These are phyloP conservation scores for Nannochloropsis oceanica DNA, from an alignment of 108 stramenopile species.

Conservation along the genomic window DNA sequence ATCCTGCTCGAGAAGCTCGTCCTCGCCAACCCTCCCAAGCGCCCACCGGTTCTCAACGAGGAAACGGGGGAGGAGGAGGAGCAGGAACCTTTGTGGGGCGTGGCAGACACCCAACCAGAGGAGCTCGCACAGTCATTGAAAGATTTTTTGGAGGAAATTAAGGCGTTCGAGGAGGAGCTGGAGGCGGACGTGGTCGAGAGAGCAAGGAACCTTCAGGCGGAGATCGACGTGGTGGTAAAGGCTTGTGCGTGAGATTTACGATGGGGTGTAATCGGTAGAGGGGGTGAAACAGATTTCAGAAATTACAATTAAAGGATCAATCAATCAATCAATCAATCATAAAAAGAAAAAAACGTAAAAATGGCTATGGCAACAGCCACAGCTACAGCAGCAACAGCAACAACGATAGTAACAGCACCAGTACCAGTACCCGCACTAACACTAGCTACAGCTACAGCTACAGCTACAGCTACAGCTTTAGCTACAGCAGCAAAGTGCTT, in stretches of 20 bases:
- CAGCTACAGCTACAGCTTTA: too few species aligned
- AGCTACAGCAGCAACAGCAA: too few species aligned
- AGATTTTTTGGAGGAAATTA: neutral
- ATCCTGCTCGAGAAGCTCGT: neutral
- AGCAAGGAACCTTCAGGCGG: neutral
- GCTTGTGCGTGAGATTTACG: neutral
- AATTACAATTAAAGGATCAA: too few species aligned
- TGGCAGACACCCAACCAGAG: neutral
- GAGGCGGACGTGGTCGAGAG: neutral
- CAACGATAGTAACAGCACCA: too few species aligned
- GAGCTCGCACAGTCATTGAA: neutral
- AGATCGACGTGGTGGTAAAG: neutral
- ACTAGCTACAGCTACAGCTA: too few species aligned
- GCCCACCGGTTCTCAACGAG: neutral
- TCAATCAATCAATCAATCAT: too few species aligned
- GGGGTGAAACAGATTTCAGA: too few species aligned
- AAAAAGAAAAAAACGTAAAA: too few species aligned
- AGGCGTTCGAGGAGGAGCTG: neutral
- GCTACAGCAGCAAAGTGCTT: too few species aligned
- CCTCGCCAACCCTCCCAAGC: neutral
- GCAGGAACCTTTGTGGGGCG: neutral
- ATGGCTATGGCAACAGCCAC: too few species aligned
- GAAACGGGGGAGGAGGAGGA: neutral
- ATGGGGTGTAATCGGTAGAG: too few species aligned
- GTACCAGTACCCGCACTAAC: too few species aligned